A percentile compares a stretch with the other conserved stretches of the same genome.
phyloP scores from a whole-genome alignment of 1,139 yeast genomes.

The Lodderomyces parapsilosis region DNA sequence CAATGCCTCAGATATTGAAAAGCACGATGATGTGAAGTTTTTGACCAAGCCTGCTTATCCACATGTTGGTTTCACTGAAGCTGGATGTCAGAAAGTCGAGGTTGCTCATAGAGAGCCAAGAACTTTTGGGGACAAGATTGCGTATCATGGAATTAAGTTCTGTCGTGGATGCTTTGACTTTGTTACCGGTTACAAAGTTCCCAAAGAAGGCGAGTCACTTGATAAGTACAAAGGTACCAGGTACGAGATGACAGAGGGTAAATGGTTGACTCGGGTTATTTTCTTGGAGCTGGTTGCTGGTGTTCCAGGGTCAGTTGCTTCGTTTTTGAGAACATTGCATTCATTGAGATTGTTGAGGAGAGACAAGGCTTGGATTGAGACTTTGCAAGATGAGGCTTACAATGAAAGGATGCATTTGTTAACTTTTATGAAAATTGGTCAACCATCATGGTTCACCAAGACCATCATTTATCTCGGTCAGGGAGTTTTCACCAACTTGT shows the following conservation, averaged over 20 bases:
- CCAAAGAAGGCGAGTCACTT: conserved; percentile 26
- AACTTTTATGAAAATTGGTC: conserved; percentile 64
- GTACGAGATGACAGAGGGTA: conserved; percentile 57
- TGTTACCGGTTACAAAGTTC: conserved; percentile 65
- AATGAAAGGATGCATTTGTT: conserved; percentile 77
- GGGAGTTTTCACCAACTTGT: conserved; percentile 67
- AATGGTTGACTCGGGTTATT: conserved; percentile 69
- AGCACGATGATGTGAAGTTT: conserved; percentile 27
- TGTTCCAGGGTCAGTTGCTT: conserved; percentile 78
- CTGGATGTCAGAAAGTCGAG: conserved; percentile 47
- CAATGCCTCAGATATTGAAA: conserved; percentile 23
- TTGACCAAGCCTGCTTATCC: conserved; percentile 52
- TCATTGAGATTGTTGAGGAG: conserved; percentile 59
- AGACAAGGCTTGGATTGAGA: conserved; percentile 77
- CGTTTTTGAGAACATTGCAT: conserved; percentile 64
- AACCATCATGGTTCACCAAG: conserved; percentile 62
- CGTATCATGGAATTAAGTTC: conserved; percentile 43
- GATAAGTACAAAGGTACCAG: conserved; percentile 44
- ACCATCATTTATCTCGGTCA: conserved; percentile 62
- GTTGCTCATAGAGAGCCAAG: conserved; percentile 55
- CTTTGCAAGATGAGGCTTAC: conserved; percentile 73
- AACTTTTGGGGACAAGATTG: conserved; percentile 51
- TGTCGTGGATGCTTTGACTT: conserved; percentile 57
- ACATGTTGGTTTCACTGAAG: conserved; percentile 51
- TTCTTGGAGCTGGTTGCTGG: conserved; percentile 76